Evolutionary conservation across 2,329 filamentous ascomycete species (phyloP), one percentile per base, ranked within the genome.

Genomic region (Ophiostoma sp.): DNA sequence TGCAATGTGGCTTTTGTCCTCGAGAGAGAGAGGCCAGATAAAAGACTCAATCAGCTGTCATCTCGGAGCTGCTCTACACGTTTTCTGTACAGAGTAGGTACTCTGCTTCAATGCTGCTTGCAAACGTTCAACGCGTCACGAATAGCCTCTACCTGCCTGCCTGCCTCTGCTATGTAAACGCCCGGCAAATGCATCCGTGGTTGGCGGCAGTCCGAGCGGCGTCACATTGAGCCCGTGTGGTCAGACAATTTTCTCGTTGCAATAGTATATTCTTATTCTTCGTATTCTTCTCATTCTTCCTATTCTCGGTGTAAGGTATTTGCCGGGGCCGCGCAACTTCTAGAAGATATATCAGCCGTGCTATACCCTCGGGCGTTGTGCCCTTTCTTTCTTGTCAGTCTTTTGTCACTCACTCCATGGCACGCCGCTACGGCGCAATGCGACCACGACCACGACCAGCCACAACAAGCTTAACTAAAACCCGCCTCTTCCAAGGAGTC

Each of bases 141-240:
- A 23, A 57, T 0, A 57, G 44, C 17, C 44, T 31, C 27, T 31
- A 31, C 27, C 27, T 31, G 7, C 1, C 15, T 48, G 44, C 6
- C 20, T 48, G 7, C 27, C 39, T 41, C 39, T 41, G 10, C 15
- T 44, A 8, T 48, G 17, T 20, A 57, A 20, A 31, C 57, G 17
- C 69, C 66, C 69, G 54, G 69, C 65, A 68, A 65, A 68, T 39
- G n/a, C 69, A 57, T 68, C 60, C 44, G 69, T 66, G 67, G 54
- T 44, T 68, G 60, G 67, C 35, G 57, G 69, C 69, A 68, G 69
- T 68, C 69, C 41, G 60, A 70, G 69, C 69, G 57, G 69, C 67
- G 57, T 68, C 41, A 20, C 67, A 62, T 52, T 41, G 67, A 44
- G 64, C 60, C 57, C 67, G 60, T 70, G 69, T 44, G 67, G 67